phyloP scores from a whole-genome alignment of 306 rosid species.

The Trifolium subterraneum region DNA sequence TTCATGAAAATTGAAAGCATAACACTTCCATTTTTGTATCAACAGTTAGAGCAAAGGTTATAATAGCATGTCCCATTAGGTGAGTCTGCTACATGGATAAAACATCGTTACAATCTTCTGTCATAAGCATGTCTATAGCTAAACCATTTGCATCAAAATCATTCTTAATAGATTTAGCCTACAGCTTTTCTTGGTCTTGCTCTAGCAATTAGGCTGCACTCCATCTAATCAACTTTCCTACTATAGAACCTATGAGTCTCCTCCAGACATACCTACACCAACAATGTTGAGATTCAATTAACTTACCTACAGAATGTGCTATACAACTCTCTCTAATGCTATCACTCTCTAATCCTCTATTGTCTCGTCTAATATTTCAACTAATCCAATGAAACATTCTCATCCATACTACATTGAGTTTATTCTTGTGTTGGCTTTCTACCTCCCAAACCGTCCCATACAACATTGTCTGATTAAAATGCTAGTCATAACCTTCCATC shows the following conservation, averaged over 20 bases:
- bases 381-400: neutral
- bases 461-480: conserved; percentile 14
- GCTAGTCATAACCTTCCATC: conserved; percentile 21
- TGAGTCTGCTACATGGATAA: conserved; percentile 3
- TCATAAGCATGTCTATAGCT: neutral
- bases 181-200: neutral
- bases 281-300: neutral
- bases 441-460: neutral
- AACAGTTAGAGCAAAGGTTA: conserved; percentile 18
- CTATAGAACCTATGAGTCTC: neutral
- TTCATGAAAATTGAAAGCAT: conserved; percentile 21
- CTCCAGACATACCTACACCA: neutral
- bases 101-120: neutral
- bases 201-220: neutral
- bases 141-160: neutral
- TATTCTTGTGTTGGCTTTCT: neutral
- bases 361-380: neutral
- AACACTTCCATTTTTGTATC: conserved; percentile 11
- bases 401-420: neutral
- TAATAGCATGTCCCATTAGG: neutral
- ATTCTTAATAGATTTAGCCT: neutral
- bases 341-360: neutral
- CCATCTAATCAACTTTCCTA: neutral
- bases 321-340: neutral
- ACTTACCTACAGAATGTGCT: neutral